Evolutionary conservation across 352 stramenopile genomes (phyloP), one percentile per base, ranked within the genome.

Genomic region (Globisporangium takayamanum): DNA sequence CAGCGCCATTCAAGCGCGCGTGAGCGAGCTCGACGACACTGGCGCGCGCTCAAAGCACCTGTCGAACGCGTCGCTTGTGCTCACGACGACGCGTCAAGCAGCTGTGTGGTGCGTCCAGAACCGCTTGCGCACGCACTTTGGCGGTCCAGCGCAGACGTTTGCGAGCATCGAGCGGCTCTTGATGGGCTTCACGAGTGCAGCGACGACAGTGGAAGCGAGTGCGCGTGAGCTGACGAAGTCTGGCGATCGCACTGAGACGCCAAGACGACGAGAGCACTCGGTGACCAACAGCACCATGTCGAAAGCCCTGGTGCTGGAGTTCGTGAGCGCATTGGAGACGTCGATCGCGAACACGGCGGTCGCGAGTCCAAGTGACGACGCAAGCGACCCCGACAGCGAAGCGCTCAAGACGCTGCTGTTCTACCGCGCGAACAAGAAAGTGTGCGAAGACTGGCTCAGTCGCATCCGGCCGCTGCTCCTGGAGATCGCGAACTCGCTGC

Each of bases 141-240:
- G 85, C 39, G 80, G 78, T 3, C 80, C 85, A 42, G 75, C 80
- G 42, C 76, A 89, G 55, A 90, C 70, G 25, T 93, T 95, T 73
- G 74, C 77, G 6, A 76, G 73, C 11, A 74, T 95, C n/a, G 84
- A 95, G 59, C 71, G 65, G 12, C 63, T 93, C 37, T 59, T 92
- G 30, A 68, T 81, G 28, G 50, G 71, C 39, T 70, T 78, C 62
- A 60, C 64, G n/a, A 37, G 26, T 28, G 26, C 41, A 3, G 50
- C 55, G 28, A 44, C 55, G 28, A 44, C 25, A 10, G 20, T 33
- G 11, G 6, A 7, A 1, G 8, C 16, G 11, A 26, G 33, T 12
- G 33, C 5, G 7, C 33, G 33, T 10, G 33, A 45, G 26, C 44
- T 18, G 7, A 12, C n/a, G 41, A 44, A 14, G 28, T 37, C 22